A percentile compares a stretch with the other conserved stretches of the same genome.
These are phyloP conservation scores for Mucor lusitanicus DNA, from an alignment of 371 early-diverging fungal genomes.

Conservation along the genomic window DNA sequence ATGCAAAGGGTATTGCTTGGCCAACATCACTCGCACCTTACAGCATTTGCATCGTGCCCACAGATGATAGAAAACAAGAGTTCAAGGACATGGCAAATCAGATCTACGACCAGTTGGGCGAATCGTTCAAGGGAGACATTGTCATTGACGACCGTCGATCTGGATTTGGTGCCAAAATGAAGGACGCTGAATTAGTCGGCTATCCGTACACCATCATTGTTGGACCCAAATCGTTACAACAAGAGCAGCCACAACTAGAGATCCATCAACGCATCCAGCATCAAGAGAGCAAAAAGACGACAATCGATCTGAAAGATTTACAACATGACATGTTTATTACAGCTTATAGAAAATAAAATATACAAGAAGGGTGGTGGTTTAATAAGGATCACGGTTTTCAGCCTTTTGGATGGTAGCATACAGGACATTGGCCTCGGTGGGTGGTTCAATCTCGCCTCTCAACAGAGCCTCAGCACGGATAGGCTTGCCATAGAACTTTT, in stretches of 20 bases:
- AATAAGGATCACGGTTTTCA: slow-evolving; percentile 44
- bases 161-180: slow-evolving; percentile 73
- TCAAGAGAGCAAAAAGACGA: not conserved
- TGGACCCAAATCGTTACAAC: slow-evolving; percentile 57
- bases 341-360: not conserved
- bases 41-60: slow-evolving; percentile 61
- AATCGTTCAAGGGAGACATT: slow-evolving; percentile 31
- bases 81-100: slow-evolving; percentile 37
- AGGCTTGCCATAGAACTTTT: slow-evolving; percentile 52
- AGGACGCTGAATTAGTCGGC: slow-evolving; percentile 73
- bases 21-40: slow-evolving; percentile 78
- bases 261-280: not conserved
- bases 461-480: slow-evolving; percentile 55
- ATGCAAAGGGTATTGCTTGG: slow-evolving; percentile 77
- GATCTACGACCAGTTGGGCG: slow-evolving; percentile 43
- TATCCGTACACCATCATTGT: slow-evolving; percentile 70
- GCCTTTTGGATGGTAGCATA: slow-evolving; percentile 45
- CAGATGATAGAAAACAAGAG: slow-evolving; percentile 49
- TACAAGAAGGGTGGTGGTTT: too few relatives aligned
- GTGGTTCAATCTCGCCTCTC: slow-evolving; percentile 31
- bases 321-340: not conserved
- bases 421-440: slow-evolving; percentile 30
- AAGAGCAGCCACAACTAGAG: slow-evolving; percentile 15
- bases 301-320: not conserved
- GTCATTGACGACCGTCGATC: slow-evolving; percentile 66